Percentiles rank a stretch among this genome's conserved stretches.
These are phyloP conservation scores for Phytophthora sansomeana DNA, from an alignment of 352 stramenopile species.

Conservation along the genomic window DNA sequence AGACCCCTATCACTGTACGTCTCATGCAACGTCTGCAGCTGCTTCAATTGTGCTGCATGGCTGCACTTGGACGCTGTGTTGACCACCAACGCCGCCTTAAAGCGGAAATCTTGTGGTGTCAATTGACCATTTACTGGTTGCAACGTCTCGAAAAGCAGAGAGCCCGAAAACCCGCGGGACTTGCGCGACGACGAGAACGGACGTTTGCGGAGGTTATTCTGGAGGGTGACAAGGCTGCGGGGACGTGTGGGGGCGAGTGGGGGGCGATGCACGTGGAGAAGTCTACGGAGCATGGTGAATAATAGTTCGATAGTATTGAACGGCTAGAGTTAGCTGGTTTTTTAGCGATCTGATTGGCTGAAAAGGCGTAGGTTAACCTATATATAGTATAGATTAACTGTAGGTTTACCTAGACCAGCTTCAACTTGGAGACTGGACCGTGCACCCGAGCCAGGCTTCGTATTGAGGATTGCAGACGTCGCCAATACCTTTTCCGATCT, in stretches of 20 bases:
- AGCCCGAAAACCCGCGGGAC: conserved; percentile 48
- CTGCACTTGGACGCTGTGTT: conserved; percentile 79
- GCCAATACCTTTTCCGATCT: too few relatives aligned
- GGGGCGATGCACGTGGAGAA: conserved; percentile 12
- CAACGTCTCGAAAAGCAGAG: conserved; percentile 56
- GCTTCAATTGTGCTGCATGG: conserved; percentile 54
- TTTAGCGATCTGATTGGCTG: too few relatives aligned
- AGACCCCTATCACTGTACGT: conserved; percentile 51
- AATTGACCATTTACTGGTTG: conserved; percentile 44
- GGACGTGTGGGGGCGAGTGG: conserved; percentile 3
- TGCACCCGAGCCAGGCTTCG: too few relatives aligned
- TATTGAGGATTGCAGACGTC: too few relatives aligned
- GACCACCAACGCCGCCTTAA: conserved; percentile 65
- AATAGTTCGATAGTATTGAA: too few relatives aligned
- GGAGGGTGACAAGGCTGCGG: background rate
- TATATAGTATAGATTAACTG: too few relatives aligned
- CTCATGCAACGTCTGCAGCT: conserved; percentile 64
- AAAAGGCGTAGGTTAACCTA: too few relatives aligned
- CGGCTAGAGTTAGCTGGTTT: too few relatives aligned
- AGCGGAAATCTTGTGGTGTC: conserved; percentile 40
- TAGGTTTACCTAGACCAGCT: too few relatives aligned
- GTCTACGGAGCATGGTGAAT: conserved; percentile 1
- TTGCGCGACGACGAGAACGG: conserved; percentile 14
- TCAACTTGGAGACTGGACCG: too few relatives aligned
- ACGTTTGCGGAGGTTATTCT: background rate